Evolutionary conservation across 257 asterid species (phyloP), one percentile per base, ranked within the genome.

Genomic region (Solanum arcanum): DNA sequence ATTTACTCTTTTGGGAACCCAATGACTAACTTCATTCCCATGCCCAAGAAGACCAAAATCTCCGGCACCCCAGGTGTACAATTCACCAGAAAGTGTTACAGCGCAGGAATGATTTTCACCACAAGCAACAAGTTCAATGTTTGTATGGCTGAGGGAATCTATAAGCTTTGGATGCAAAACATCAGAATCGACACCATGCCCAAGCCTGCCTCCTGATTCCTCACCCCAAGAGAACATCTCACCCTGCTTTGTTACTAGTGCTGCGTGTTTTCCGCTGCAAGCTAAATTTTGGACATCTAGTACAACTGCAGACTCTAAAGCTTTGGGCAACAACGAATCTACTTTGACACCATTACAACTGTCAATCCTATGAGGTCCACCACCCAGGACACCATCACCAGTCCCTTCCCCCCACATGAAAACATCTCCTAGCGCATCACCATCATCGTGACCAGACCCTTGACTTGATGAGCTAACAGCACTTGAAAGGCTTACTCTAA

Each of bases 391-490:
- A 59, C 97, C 96, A 91, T 95, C 98, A 35, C 96, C 98, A 25
- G 92, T 92, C 66, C 97, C 98, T 92, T 96, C 99, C 39, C 99
- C 99, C 99, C 99, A 96, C 39, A 95, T 91, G 91, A 94, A 95
- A 88, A 96, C 98, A 92, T 96, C 99, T 35, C 99, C 99, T 87
- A 96, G 86, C 69, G 98, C 93, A 92, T 96, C 99, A 88, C 96
- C 94, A 52, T 96, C 99, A 89, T 95, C 99, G 86, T 95, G 97
- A 86, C 99, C 98, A 90, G 99, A 96, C 81, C 99, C 99, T 88
- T 96, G 98, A 90, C 98, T 96, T 83, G 99, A 96, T 78, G 99
- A 96, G 93, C 99, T 96, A 88, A 96, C 99, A 87, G 98, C 98
- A 87, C 99, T 96, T 83, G 99, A 96, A 89, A 96, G 99, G 92